phyloP scores from a whole-genome alignment of 306 rosid genomes.

The Trifolium dubium region DNA sequence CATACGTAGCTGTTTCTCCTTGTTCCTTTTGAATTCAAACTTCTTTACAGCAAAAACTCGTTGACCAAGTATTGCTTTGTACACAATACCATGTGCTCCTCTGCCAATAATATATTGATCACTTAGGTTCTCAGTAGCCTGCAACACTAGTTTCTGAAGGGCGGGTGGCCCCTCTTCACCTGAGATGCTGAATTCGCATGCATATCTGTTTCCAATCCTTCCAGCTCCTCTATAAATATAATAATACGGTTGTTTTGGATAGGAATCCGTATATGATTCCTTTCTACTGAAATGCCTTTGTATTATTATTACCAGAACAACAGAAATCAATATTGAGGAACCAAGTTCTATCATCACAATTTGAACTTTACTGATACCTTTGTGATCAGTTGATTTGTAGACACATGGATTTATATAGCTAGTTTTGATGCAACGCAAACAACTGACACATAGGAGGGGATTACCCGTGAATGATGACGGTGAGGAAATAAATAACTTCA shows the following conservation, averaged over 20 bases:
- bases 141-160: slow-evolving; percentile 55
- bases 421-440: slow-evolving; percentile 43
- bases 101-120: slow-evolving; percentile 66
- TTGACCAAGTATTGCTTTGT: slow-evolving; percentile 55
- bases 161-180: slow-evolving; percentile 46
- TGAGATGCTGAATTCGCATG: slow-evolving; percentile 13
- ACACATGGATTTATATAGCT: slow-evolving; percentile 52
- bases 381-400: slow-evolving; percentile 41
- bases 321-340: slow-evolving; percentile 44
- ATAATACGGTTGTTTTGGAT: too few relatives aligned
- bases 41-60: slow-evolving; percentile 69
- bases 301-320: slow-evolving; percentile 34
- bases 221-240: slow-evolving; percentile 19
- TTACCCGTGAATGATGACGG: slow-evolving; percentile 60
- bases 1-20: slow-evolving; percentile 47
- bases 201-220: slow-evolving; percentile 36
- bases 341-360: slow-evolving; percentile 65
- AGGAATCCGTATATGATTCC: background rate
- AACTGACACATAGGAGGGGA: slow-evolving; percentile 59
- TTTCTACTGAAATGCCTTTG: background rate
- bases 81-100: slow-evolving; percentile 87
- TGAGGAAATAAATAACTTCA: slow-evolving; percentile 49
- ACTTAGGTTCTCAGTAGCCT: slow-evolving; percentile 66
- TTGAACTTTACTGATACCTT: slow-evolving; percentile 47
- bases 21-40: slow-evolving; percentile 46